These are phyloP conservation scores for Colletotrichum sp. DNA, from an alignment of 2,329 filamentous ascomycete species.

Conservation along the genomic window DNA sequence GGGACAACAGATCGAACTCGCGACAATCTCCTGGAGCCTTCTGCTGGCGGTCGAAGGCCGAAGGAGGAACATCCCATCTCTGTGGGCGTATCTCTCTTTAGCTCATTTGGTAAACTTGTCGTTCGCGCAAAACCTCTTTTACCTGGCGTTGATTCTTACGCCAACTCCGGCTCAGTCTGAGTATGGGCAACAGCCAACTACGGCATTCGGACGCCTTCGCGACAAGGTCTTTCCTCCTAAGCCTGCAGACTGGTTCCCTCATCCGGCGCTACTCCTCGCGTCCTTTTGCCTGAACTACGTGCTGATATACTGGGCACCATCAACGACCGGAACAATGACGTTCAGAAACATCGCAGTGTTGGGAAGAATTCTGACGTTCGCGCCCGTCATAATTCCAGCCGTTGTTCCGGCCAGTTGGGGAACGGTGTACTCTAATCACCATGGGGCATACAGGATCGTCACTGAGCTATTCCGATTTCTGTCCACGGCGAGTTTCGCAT, in stretches of 20 bases:
- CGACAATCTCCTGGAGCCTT: conserved; percentile 58
- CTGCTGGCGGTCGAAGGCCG: conserved; percentile 65
- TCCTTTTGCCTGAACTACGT: conserved; percentile 39
- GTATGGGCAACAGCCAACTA: conserved; percentile 29
- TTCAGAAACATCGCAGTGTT: conserved; percentile 40
- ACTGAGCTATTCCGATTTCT: conserved; percentile 52
- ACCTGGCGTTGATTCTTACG: conserved; percentile 61
- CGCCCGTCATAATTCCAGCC: conserved; percentile 50
- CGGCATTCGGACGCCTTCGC: conserved; percentile 32
- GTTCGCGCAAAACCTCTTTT: conserved; percentile 69
- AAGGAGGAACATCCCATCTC: conserved; percentile 58
- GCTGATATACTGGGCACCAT: conserved; percentile 42
- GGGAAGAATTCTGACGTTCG: conserved; percentile 44
- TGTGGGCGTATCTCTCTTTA: conserved; percentile 63
- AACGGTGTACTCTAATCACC: conserved; percentile 43
- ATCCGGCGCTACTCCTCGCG: conserved; percentile 37
- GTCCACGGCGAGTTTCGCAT: conserved; percentile 44
- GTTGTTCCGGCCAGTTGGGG: conserved; percentile 57
- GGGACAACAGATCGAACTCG: conserved; percentile 64
- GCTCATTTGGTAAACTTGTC: conserved; percentile 65
- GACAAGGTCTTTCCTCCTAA: conserved; percentile 42
- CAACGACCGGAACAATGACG: conserved; percentile 41
- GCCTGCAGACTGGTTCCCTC: conserved; percentile 48
- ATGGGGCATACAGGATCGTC: conserved; percentile 44
- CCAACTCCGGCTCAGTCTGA: conserved; percentile 48